Evolutionary conservation across 2,329 filamentous ascomycete species (phyloP), one percentile per base, ranked within the genome.

Genomic region (Neodidymelliopsis sp.): DNA sequence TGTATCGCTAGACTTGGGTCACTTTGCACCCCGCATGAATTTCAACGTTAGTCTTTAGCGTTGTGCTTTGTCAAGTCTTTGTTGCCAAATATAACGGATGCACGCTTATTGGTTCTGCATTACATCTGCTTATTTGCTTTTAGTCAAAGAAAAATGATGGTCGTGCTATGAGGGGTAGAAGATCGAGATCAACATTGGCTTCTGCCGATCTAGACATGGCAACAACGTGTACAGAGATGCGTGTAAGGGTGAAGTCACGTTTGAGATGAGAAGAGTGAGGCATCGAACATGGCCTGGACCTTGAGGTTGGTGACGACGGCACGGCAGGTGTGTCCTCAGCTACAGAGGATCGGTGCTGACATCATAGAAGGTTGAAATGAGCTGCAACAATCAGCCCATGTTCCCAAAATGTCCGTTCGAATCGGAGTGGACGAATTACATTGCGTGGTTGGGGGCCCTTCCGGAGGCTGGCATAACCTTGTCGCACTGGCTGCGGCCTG

Each of bases 351-450:
- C 62, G 57, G 49, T 52, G 54, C 53, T 69, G 65, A 67, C 64
- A 66, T 69, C 60, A 66, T 69, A 42, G 43, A 56, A 57, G 46
- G 38, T 44, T 47, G 53, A 48, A 54, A 60, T 61, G 38, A 42
- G 60, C 61, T 70, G 67, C 67, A 68, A 57, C 53, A 50, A 66
- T 70, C 68, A 68, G 67, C 66, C 65, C 66, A 71, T 70, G 68
- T 62, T 60, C 49, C 57, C 49, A 53, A 66, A 65, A 50, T 60
- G 60, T 49, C 60, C 59, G 60, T 54, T 61, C 68, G 54, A 71
- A 71, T 71, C 64, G 69, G 24, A 36, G 30, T 37, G 31, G 53
- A 49, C 54, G 52, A 45, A 47, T 45, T 5, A 15, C 29, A 19
- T 45, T 35, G 34, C 33, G 46, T 43, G 29, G 24, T 27, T 38